Base-by-base conservation (phyloP, 495 filamentous ascomycete genomes). In the Podospora fimiseda region DNA sequence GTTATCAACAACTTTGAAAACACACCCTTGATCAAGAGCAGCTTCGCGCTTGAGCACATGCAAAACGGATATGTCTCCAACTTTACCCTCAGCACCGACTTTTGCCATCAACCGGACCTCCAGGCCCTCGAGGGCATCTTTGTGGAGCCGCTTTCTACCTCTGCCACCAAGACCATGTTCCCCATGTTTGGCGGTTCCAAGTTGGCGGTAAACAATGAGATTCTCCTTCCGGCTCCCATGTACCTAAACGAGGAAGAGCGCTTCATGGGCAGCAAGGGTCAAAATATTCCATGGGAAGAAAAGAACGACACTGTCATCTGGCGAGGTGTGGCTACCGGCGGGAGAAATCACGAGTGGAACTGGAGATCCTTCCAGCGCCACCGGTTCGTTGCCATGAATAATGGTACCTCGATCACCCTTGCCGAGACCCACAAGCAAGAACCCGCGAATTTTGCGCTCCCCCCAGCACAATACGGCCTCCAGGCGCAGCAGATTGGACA, bases 121-220 rank as follows among this genome's bases (percentile, higher is more conserved):
- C 65, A 73, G 64, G 52, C 77, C 21, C 68, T 87, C 30, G 87
- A 89, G 59, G 88, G 88, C 36, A 82, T 84, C 45, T 80, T 92
- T 38, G 81, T 85, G 50, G 74, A 83, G 41, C 83, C 87, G 18
- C 71, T 86, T 37, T 78, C 72, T 21, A 72, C 84, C 52, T 61
- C 72, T 2, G 73, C 77, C 0, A 78, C 78, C 18, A 66, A 75
- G 43, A 70, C 75, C 27, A 68, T 90, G 24, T 72, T 89, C 23
- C 88, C 88, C 0, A 64, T 90, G 15, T 91, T 93, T 59, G 80
- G 86, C 46, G 87, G 85, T 46, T 85, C 79, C 61, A 92, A 93
- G 64, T 73, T 90, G 43, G 77, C 79, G 37, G 79, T 85, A 47
- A 91, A 90, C 69, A 90, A 88, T 64, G 88, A 92, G 52, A 86